Evolutionary conservation across 2,329 filamentous ascomycete genomes (phyloP), one percentile per base, ranked within the genome.

Genomic region (Cyphellophora europaea): DNA sequence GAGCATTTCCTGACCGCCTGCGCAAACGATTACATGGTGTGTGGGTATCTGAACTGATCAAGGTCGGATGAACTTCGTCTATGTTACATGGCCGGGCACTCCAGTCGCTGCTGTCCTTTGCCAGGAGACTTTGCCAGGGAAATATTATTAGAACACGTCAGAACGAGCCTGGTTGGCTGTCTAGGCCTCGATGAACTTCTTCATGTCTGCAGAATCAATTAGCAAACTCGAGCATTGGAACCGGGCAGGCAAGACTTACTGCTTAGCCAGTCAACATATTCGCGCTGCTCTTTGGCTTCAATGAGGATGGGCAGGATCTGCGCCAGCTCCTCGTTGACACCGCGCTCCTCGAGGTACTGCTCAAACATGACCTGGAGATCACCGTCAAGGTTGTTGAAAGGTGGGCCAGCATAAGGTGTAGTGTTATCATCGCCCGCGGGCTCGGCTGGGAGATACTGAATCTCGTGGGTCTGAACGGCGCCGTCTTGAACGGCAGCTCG

Each of bases 241-340:
- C n/a, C 3, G 36, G 35, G 53, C 18, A 2, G 6, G n/a, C n/a
- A n/a, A n/a, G n/a, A 61, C 69, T 61, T 60, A 73, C 72, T 77
- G 61, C 78, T 74, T 60, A 98, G 68, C 91, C 93, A 98, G 48
- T 73, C 67, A 43, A 93, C 67, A 63, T 98, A 98, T 72, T 98
- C 91, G 66, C 79, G 82, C 76, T 96, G 89, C 76, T 98, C 91
- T 79, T 98, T 98, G 65, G 83, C 77, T 58, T 96, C 87, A 55
- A 96, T 88, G 67, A 94, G 98, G 60, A 96, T 88, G 23, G 88
- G 86, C 29, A 93, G 80, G 62, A 96, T 95, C 49, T 88, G 67
- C 35, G 88, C 89, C 51, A 98, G 74, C 40, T 80, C 75, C 51
- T 82, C 79, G 54, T 89, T 86, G 63, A 98, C 77, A 46, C 89